These are phyloP conservation scores for Candida nanaspora DNA, from an alignment of 805 yeast genomes.

Conservation along the genomic window DNA sequence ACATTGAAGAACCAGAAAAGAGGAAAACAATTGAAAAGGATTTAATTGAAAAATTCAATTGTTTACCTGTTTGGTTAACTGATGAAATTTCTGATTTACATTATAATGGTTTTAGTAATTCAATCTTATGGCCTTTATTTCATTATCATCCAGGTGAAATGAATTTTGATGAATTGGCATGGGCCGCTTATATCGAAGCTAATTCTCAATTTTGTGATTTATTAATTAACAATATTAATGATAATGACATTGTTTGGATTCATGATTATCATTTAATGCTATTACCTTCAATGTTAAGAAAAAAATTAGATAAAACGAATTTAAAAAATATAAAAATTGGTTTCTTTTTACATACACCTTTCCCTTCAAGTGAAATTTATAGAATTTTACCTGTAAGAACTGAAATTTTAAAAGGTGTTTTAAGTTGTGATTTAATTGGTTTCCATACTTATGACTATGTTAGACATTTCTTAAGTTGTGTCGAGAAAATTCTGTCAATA, in stretches of 20 bases:
- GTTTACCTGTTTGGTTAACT: conserved; percentile 81
- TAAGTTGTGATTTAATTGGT: conserved; percentile 91
- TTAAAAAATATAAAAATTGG: conserved; percentile 68
- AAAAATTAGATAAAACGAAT: conserved; percentile 39
- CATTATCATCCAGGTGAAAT: conserved; percentile 99
- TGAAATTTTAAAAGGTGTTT: conserved; percentile 85
- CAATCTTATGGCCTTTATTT: conserved; percentile 95
- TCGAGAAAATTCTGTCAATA: conserved; percentile 73
- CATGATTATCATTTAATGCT: conserved; percentile 97
- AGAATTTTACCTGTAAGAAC: conserved; percentile 92
- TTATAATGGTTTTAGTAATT: conserved; percentile 92
- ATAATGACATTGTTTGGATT: conserved; percentile 91
- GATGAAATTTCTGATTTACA: conserved; percentile 93
- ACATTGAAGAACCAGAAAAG: conserved; percentile 65
- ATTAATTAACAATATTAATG: conserved; percentile 61
- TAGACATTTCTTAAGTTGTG: conserved; percentile 87
- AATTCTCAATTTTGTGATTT: conserved; percentile 73
- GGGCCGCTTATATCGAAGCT: conserved; percentile 97
- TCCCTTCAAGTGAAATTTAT: conserved; percentile 95
- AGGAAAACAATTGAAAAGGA: conserved; percentile 63
- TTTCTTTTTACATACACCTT: conserved; percentile 94
- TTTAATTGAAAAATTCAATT: conserved; percentile 68
- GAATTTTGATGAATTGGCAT: conserved; percentile 94
- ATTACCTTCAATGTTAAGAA: conserved; percentile 79
- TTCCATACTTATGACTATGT: conserved; percentile 99